Conservation (phyloP, 164 flowering plant species). For the Nymphaea thermarum region DNA sequence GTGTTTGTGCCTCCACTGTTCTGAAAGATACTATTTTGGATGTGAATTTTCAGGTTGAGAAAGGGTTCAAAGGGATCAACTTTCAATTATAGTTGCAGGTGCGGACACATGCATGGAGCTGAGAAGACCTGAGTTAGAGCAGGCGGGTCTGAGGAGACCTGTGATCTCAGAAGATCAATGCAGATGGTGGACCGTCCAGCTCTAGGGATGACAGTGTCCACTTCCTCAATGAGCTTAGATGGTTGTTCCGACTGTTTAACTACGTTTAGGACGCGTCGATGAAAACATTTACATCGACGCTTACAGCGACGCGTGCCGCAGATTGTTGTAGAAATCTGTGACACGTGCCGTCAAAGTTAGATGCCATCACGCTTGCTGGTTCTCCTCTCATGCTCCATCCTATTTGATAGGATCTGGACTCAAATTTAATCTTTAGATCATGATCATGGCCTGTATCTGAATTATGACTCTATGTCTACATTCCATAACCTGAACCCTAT, state of each 20-base stretch:
- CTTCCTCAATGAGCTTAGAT: slow-evolving; percentile 87
- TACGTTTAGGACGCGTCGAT: too few relatives aligned
- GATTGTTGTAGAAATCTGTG: too few relatives aligned
- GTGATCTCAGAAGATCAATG: slow-evolving; percentile 25
- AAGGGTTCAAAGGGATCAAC: slow-evolving; percentile 68
- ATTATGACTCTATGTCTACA: too few relatives aligned
- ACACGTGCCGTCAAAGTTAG: too few relatives aligned
- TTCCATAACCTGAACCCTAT: too few relatives aligned
- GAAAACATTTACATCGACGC: too few relatives aligned
- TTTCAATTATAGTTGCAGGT: slow-evolving; percentile 77
- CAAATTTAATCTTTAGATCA: too few relatives aligned
- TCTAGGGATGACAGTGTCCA: slow-evolving; percentile 58
- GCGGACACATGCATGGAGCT: slow-evolving; percentile 57
- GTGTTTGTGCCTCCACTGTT: background rate
- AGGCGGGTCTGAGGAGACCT: slow-evolving; percentile 11
- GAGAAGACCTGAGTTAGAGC: slow-evolving; percentile 43
- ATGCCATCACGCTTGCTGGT: too few relatives aligned
- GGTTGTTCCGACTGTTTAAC: slow-evolving; percentile 43
- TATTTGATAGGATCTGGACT: too few relatives aligned
- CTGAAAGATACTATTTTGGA: background rate
- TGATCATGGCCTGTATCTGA: too few relatives aligned
- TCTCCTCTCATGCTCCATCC: too few relatives aligned
- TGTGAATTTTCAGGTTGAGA: slow-evolving; percentile 52
- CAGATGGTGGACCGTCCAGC: slow-evolving; percentile 25
- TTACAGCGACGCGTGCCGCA: too few relatives aligned